phyloP scores from a whole-genome alignment of 2,329 filamentous ascomycete species.

The Phaeosphaeriaceae sp. region DNA sequence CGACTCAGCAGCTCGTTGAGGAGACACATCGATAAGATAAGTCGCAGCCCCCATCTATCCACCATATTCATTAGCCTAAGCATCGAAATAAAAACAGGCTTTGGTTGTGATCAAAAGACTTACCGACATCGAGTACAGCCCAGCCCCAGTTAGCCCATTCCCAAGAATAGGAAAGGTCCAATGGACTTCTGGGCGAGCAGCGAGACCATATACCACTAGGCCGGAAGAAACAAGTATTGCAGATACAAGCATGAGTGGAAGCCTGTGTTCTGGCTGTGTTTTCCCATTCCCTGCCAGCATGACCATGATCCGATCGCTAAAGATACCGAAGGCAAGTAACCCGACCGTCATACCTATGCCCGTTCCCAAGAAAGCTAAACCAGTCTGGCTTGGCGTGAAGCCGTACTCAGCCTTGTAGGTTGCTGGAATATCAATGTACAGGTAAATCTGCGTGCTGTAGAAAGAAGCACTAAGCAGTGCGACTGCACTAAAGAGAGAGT shows the following conservation, averaged over 20 bases:
- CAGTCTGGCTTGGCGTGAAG: conserved; percentile 6
- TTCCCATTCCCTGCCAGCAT: neutral
- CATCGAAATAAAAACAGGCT: too few species aligned
- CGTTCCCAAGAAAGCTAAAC: conserved; percentile 1
- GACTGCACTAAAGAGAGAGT: neutral
- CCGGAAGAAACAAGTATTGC: neutral
- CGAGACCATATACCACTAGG: neutral
- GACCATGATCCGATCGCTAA: conserved; percentile 2
- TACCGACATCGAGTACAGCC: conserved; percentile 5
- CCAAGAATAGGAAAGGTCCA: conserved; percentile 2
- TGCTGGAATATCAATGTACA: conserved; percentile 2
- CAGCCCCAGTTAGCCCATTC: conserved; percentile 2
- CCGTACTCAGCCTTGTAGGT: conserved; percentile 4
- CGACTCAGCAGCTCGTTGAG: conserved; percentile 1
- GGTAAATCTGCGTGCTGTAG: conserved; percentile 5
- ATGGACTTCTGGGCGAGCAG: neutral
- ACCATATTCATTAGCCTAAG: neutral
- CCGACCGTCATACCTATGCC: conserved; percentile 5
- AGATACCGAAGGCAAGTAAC: neutral
- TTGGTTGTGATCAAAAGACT: too few species aligned
- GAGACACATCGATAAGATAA: conserved; percentile 2
- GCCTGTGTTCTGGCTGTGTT: neutral
- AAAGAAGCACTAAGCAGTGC: neutral
- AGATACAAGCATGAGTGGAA: conserved; percentile 2
- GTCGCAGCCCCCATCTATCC: neutral